These are phyloP conservation scores for Acacia crassicarpa DNA, from an alignment of 306 rosid species.

Conservation along the genomic window DNA sequence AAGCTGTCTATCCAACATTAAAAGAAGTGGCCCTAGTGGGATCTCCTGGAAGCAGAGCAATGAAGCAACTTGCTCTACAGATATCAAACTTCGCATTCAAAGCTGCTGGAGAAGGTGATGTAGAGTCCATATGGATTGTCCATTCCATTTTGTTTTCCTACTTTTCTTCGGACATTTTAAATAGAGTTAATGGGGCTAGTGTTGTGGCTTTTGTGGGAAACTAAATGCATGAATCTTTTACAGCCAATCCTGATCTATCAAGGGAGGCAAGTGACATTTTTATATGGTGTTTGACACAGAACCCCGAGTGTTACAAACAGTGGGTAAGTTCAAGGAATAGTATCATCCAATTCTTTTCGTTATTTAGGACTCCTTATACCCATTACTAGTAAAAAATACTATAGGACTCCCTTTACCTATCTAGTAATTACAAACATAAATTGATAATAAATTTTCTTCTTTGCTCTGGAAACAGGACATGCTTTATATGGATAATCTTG, in stretches of 20 bases:
- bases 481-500: constrained; percentile 55
- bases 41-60: constrained; percentile 47
- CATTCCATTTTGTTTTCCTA: background rate
- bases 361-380: background rate
- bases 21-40: constrained; percentile 54
- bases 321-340: constrained; percentile 43
- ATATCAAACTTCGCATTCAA: constrained; percentile 39
- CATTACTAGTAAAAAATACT: background rate
- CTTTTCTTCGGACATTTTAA: background rate
- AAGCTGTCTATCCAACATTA: constrained; percentile 45
- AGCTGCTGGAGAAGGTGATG: constrained; percentile 51
- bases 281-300: constrained; percentile 58
- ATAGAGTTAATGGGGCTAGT: constrained; percentile 4
- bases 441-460: constrained; percentile 15
- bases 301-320: constrained; percentile 50
- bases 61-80: constrained; percentile 47
- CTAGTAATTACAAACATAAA: background rate
- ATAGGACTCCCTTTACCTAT: background rate
- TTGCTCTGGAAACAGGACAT: constrained; percentile 41
- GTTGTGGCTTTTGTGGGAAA: constrained; percentile 19
- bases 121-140: background rate
- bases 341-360: background rate
- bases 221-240: constrained; percentile 30
- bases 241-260: constrained; percentile 48
- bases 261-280: constrained; percentile 48